Base-by-base conservation (phyloP, 805 yeast genomes). In the Schwanniomyces pseudopolymorphus region DNA sequence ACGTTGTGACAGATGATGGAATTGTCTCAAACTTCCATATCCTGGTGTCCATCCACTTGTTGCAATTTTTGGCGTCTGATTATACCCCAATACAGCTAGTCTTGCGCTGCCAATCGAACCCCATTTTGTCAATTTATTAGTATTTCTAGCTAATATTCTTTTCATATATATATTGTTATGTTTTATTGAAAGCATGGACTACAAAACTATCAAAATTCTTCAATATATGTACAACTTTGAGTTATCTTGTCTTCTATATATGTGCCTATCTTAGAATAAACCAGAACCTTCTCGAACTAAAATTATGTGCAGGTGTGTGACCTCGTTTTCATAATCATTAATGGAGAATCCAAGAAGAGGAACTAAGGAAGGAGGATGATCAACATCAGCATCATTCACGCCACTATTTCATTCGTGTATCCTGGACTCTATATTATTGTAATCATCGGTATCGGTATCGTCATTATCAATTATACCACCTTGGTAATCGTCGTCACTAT, bases 281-380 rank as follows among this genome's bases (percentile, higher is more conserved):
- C 60, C 39, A 46, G 57, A 45, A 47, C 14, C 33, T 44, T 54
- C 55, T 45, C 43, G 50, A 42, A 13, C 26, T 20, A 5, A 11
- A 8, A 22, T 33, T 44, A 44, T 27, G 40, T 33, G 41, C 43
- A 38, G 48, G 25, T 35, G 22, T 21, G 33, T 10, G 20, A 17
- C 22, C 33, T 40, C 39, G 26, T 55, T 50, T 33, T 74, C 80
- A 56, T 79, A 79, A 54, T 78, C 83, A 4, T 67, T 77, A 6
- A 46, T 45, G 13, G 56, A 54, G 53, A 69, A 79, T 3, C 81
- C 81, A 0, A 80, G 75, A 46, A 67, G 70, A 4, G 73, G 70
- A 38, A 64, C 64, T 52, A 79, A 79, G 2, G 71, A 66, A 10
- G 80, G 79, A 1, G 76, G 78, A n/a, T 14, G n/a, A 13, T 19